Evolutionary conservation across 352 stramenopile species (phyloP).

Genomic region (Globisporangium barbulae): DNA sequence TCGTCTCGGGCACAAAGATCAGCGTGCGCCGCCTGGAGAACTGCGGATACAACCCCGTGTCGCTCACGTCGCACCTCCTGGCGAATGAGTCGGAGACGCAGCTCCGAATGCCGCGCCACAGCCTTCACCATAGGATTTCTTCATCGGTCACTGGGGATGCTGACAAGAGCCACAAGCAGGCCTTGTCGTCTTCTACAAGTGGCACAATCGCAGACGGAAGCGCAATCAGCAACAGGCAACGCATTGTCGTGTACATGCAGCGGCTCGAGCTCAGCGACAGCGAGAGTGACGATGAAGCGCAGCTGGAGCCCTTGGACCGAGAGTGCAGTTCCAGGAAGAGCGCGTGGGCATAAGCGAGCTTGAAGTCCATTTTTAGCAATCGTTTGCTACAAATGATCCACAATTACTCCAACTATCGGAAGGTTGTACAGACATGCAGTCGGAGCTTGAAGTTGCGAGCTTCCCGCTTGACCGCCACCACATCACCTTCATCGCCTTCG

Average conservation of each 20-base stretch:
- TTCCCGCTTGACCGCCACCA: background rate
- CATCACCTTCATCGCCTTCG: background rate
- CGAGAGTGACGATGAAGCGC: background rate
- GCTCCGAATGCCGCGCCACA: constrained; percentile 5
- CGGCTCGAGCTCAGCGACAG: constrained; percentile 24
- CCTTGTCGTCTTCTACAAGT: background rate
- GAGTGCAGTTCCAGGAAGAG: background rate
- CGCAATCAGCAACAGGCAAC: constrained; percentile 9
- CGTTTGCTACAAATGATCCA: no score
- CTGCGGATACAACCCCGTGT: constrained; percentile 28
- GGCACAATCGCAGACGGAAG: background rate
- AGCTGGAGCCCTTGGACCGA: background rate
- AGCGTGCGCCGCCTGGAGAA: constrained; percentile 34
- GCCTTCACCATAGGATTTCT: background rate
- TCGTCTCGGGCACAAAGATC: constrained; percentile 21
- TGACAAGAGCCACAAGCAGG: constrained; percentile 1
- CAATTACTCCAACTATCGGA: no score
- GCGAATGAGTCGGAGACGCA: constrained; percentile 24
- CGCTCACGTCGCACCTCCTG: constrained; percentile 15
- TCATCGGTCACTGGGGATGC: background rate
- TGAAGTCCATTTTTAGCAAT: background rate
- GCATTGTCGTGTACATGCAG: constrained; percentile 45
- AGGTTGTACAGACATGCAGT: background rate
- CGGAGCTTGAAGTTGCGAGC: constrained; percentile 1
- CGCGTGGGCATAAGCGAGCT: background rate